Evolutionary conservation across 345 rosid genomes (phyloP).

Genomic region (Moricandia moricandioides): DNA sequence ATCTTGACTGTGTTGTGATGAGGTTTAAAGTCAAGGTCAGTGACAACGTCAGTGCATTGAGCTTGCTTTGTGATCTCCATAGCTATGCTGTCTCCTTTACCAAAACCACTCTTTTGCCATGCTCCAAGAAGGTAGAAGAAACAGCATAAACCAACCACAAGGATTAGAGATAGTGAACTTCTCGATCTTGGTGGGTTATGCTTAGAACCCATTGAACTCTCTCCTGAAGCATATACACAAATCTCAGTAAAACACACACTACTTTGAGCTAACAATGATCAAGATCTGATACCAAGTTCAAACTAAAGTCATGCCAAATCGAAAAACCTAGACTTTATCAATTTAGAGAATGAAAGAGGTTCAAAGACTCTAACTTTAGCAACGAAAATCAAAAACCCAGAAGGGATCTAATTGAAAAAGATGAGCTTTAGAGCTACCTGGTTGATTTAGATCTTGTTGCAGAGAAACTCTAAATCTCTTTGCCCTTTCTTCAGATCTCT

Average conservation of each 20-base stretch:
- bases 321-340: slow-evolving; percentile 13
- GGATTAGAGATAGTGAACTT: slow-evolving; percentile 62
- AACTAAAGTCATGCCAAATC: too few species aligned
- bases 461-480: slow-evolving; percentile 4
- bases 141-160: slow-evolving; percentile 78
- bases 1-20: slow-evolving; percentile 73
- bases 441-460: slow-evolving; percentile 20
- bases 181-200: slow-evolving; percentile 48
- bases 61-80: slow-evolving; percentile 59
- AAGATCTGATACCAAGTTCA: background rate
- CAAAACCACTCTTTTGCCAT: slow-evolving; percentile 95
- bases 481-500: slow-evolving; percentile 13
- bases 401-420: slow-evolving; percentile 17
- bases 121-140: slow-evolving; percentile 89
- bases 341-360: background rate
- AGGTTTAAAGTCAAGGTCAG: slow-evolving; percentile 65
- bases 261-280: too few species aligned
- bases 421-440: slow-evolving; percentile 20
- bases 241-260: background rate
- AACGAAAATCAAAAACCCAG: slow-evolving; percentile 7
- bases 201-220: slow-evolving; percentile 58
- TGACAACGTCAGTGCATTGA: slow-evolving; percentile 54
- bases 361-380: slow-evolving; percentile 19
- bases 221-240: slow-evolving; percentile 23
- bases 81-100: slow-evolving; percentile 83